A percentile compares a stretch with the other conserved stretches of the same genome.
Evolutionary conservation across 805 yeast genomes (phyloP).

Genomic region (Candida koratica): DNA sequence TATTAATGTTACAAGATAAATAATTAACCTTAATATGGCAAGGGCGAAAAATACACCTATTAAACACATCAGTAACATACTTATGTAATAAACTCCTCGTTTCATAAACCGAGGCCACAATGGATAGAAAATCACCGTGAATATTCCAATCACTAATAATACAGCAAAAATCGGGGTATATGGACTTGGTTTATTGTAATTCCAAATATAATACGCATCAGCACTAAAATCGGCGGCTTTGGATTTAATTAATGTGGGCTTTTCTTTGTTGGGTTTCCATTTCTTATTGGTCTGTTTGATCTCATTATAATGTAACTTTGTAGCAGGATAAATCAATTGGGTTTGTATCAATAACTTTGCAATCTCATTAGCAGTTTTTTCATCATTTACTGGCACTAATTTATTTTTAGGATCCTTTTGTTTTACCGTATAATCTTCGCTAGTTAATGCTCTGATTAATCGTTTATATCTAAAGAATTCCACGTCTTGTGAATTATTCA

Average conservation of each 20-base stretch:
- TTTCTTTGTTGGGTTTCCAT: constrained; percentile 57
- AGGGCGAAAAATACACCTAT: constrained; percentile 70
- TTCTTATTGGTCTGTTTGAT: constrained; percentile 51
- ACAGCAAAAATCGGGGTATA: constrained; percentile 58
- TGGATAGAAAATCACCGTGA: constrained; percentile 75
- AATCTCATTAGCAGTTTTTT: constrained; percentile 55
- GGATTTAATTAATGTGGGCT: constrained; percentile 56
- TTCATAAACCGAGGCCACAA: constrained; percentile 93
- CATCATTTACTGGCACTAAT: constrained; percentile 42
- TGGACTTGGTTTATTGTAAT: constrained; percentile 69
- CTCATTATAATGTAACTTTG: constrained; percentile 66
- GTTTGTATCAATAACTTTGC: constrained; percentile 67
- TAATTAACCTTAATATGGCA: constrained; percentile 74
- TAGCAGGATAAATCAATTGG: constrained; percentile 71
- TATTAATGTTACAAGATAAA: constrained; percentile 57
- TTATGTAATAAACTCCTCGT: constrained; percentile 83
- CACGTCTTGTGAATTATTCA: constrained; percentile 59
- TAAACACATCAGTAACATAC: constrained; percentile 70
- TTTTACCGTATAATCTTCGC: constrained; percentile 62
- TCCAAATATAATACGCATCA: constrained; percentile 81
- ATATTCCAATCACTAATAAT: constrained; percentile 60
- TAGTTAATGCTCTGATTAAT: constrained; percentile 69
- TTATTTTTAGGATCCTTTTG: constrained; percentile 45
- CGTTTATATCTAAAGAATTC: constrained; percentile 89
- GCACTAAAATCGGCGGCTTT: constrained; percentile 58